Base-by-base conservation (phyloP, 495 filamentous ascomycete species). In the Neurospora pannonica region DNA sequence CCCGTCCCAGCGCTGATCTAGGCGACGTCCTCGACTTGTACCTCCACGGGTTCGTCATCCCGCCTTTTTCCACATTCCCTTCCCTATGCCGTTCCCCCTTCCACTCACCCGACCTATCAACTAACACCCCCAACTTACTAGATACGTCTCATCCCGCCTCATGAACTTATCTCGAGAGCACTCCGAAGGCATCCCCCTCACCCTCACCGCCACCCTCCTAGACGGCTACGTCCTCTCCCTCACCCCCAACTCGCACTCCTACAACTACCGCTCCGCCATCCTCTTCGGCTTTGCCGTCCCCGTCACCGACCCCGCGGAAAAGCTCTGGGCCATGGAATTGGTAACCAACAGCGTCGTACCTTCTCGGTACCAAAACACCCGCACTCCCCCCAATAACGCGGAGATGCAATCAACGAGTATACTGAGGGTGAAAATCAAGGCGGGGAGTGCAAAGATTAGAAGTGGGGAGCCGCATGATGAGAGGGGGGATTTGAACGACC, bases 251-350 rank as follows among this genome's bases (percentile, higher is more conserved):
- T 85, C 86, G 28, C 93, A 97, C 84, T 92, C 87, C 80, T 95
- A 93, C 85, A 97, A 97, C 84, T 97, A 96, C 84, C 93, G 94
- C 78, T 93, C 91, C 54, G 94, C 92, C 8, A 82, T 93, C 19
- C 85, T 97, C 36, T 93, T 94, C 78, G 94, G 95, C 6, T 88
- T 90, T 78, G 95, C 92, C 15, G 82, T 77, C 2, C 78, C 92
- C 11, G 93, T 97, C 28, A 87, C 86, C 19, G 88, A 90, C 72
- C 79, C 81, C 3, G 88, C 85, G 8, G 94, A 97, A 81, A 94
- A 95, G 79, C 80, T 92, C 7, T 97, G 88, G 84, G 95, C 94
- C 2, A 92, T 98, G 91, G 82, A 92, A 75, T 82, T 93, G 31
- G 89, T 98, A 76, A 97, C 95, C 6, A 88, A 97, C 79, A 86